phyloP scores from a whole-genome alignment of 2,329 filamentous ascomycete genomes.

The Claviceps africana region DNA sequence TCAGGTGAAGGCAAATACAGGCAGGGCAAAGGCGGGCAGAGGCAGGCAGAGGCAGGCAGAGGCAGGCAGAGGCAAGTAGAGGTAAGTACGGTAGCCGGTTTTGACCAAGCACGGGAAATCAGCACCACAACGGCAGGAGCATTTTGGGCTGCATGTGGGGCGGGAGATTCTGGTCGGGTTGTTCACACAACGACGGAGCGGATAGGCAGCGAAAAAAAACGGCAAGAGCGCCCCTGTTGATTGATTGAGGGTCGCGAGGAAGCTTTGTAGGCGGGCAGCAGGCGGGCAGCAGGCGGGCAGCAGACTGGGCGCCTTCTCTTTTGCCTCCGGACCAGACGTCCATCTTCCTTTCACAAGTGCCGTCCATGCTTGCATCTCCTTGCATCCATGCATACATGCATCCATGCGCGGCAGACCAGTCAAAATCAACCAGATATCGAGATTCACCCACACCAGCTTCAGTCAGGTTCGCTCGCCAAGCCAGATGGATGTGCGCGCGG shows the following conservation, averaged over 20 bases:
- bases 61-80: neutral
- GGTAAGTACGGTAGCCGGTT: constrained; percentile 1
- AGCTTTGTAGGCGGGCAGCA: neutral
- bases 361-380: too few species aligned
- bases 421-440: neutral
- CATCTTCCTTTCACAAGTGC: too few species aligned
- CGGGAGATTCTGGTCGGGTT: neutral
- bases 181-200: neutral
- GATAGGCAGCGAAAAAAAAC: neutral
- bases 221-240: neutral
- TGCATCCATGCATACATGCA: neutral
- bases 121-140: neutral
- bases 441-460: neutral
- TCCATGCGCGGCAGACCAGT: neutral
- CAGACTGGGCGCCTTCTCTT: neutral
- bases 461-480: neutral
- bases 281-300: neutral
- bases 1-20: constrained; percentile 6
- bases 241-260: neutral
- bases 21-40: neutral
- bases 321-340: neutral
- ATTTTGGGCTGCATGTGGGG: neutral
- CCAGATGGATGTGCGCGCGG: neutral
- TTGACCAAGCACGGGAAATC: constrained; percentile 3
- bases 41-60: neutral